Base-by-base conservation (phyloP, 345 rosid genomes). In the Sonneratia caseolaris region DNA sequence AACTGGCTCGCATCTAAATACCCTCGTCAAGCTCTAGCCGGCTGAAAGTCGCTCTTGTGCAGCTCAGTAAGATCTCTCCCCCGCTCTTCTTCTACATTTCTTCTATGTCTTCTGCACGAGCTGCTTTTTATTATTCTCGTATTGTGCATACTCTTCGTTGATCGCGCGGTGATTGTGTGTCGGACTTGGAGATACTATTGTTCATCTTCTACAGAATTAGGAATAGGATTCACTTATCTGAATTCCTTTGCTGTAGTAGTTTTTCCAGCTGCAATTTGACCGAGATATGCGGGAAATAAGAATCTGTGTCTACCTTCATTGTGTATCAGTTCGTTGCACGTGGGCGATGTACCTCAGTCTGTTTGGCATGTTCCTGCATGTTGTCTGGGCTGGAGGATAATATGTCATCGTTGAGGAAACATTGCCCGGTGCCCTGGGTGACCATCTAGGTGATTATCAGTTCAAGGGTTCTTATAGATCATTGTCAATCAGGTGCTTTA, bases 401-500 rank as follows among this genome's bases (percentile, higher is more conserved):
- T 51, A 0, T 21, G 8, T 56, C 11, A 22, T n/a, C 62, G 19
- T 21, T 56, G 27, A n/a, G 15, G 59, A 53, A 19, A 19, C 15
- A 3, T 27, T 57, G 64, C 35, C 5, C 7, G 45, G 1, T 55
- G 61, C 5, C 3, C 13, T n/a, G 64, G 51, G 13, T 22, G 64
- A 16, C 37, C 27, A 19, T 37, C 10, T 53, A 53, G 10, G 15
- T 7, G 24, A 40, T 21, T 4, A 14, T 67, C 22, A 67, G n/a
- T 67, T 66, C 2, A 66, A 68, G 42, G 53, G 36, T 5, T 24
- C 48, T 68, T 4, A 68, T n/a, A 42, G 19, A 40, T 15, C 5
- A 0, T 45, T 43, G 70, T 13, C 2, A 24, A 62, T 32, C 48
- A 68, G 70, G 70, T 68, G 70, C 69, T n/a, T 68, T 45, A 42